These are phyloP conservation scores for Didymellaceae sp. DNA, from an alignment of 2,329 filamentous ascomycete species.

Conservation along the genomic window DNA sequence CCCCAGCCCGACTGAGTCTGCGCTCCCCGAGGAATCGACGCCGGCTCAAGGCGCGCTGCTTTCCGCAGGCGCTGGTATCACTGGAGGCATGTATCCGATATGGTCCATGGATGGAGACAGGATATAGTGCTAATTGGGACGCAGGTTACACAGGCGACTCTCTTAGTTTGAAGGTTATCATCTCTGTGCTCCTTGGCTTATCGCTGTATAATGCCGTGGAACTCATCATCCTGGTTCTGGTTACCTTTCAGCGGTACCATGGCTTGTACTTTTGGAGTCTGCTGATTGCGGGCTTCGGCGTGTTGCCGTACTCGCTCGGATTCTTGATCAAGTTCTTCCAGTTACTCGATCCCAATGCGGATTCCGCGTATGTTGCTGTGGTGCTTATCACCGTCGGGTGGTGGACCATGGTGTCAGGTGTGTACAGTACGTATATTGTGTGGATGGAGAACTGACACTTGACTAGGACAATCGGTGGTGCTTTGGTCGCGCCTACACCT, in stretches of 20 bases:
- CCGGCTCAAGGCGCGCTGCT: slow-evolving; percentile 36
- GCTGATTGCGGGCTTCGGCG: slow-evolving; percentile 52
- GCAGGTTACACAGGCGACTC: slow-evolving; percentile 43
- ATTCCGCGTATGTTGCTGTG: slow-evolving; percentile 49
- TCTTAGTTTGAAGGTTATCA: slow-evolving; percentile 38
- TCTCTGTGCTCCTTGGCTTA: slow-evolving; percentile 47
- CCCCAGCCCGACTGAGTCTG: slow-evolving; percentile 20
- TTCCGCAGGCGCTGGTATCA: slow-evolving; percentile 42
- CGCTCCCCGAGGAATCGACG: slow-evolving; percentile 22
- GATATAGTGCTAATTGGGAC: background rate
- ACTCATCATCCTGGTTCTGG: slow-evolving; percentile 54
- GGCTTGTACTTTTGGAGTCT: slow-evolving; percentile 60
- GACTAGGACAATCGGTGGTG: slow-evolving; percentile 62
- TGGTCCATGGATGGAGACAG: too few relatives aligned
- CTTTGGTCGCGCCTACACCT: slow-evolving; percentile 69
- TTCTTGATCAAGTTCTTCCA: slow-evolving; percentile 55
- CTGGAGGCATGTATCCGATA: slow-evolving; percentile 33
- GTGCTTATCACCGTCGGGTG: slow-evolving; percentile 60
- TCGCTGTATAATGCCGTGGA: slow-evolving; percentile 53
- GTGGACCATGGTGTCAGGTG: slow-evolving; percentile 64
- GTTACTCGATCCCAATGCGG: slow-evolving; percentile 32
- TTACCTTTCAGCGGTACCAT: slow-evolving; percentile 56
- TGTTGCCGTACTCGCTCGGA: slow-evolving; percentile 56
- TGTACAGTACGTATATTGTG: background rate
- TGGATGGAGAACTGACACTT: too few relatives aligned